Evolutionary conservation across 768 basidiomycete species (phyloP).

Genomic region (Mrakia blollopis): DNA sequence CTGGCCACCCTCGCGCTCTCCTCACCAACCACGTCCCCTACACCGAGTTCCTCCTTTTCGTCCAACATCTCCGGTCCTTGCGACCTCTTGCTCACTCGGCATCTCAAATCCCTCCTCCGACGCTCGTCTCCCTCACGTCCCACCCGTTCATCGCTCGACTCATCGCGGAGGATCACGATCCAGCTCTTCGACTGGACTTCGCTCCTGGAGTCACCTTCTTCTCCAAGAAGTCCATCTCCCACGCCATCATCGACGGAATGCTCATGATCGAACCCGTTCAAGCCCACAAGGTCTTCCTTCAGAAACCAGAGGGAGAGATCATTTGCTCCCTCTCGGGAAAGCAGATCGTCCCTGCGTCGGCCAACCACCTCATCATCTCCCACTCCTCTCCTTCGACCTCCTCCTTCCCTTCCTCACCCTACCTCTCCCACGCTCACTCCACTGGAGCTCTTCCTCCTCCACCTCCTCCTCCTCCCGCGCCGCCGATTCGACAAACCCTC

Average conservation of each 20-base stretch:
- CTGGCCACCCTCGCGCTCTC: slow-evolving; percentile 5
- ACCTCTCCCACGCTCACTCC: neutral
- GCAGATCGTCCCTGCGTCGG: slow-evolving; percentile 36
- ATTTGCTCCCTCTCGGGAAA: slow-evolving; percentile 76
- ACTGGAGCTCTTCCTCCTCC: slow-evolving; percentile 33
- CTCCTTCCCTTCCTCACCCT: slow-evolving; percentile 32
- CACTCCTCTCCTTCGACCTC: neutral
- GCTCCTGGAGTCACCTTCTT: slow-evolving; percentile 86
- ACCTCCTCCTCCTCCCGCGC: neutral
- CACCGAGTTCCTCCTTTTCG: slow-evolving; percentile 70
- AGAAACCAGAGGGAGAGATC: slow-evolving; percentile 48
- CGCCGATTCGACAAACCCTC: neutral
- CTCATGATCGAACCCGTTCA: slow-evolving; percentile 82
- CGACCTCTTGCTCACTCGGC: slow-evolving; percentile 55
- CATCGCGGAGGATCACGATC: slow-evolving; percentile 81
- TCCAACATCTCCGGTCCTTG: slow-evolving; percentile 67
- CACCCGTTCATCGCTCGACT: slow-evolving; percentile 74
- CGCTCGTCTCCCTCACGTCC: slow-evolving; percentile 53
- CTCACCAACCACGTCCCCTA: slow-evolving; percentile 66
- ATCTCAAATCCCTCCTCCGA: slow-evolving; percentile 47
- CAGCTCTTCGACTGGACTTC: slow-evolving; percentile 84
- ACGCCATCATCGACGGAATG: slow-evolving; percentile 81
- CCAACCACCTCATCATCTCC: slow-evolving; percentile 7
- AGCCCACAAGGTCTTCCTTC: slow-evolving; percentile 34
- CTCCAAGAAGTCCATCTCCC: slow-evolving; percentile 64